phyloP scores from a whole-genome alignment of 1,139 yeast species.

The Casaregolazyma suthepensis region DNA sequence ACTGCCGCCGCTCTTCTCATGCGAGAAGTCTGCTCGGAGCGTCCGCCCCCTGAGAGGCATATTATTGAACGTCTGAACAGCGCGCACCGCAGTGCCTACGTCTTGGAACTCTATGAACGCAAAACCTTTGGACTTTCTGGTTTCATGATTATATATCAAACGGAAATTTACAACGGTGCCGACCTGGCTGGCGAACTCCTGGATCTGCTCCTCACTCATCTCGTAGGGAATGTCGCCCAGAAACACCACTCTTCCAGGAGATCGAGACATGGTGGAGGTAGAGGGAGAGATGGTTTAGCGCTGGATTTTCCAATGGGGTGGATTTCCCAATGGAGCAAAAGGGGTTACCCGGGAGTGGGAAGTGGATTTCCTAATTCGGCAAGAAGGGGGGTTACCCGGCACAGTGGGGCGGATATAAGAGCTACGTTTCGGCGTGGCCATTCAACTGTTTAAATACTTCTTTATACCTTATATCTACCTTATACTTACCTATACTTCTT shows the following conservation, averaged over 20 bases:
- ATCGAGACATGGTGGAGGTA: background rate
- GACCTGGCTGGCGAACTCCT: conserved; percentile 51
- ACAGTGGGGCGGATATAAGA: too few relatives aligned
- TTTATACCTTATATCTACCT: background rate
- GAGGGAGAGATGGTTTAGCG: background rate
- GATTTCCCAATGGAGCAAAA: background rate
- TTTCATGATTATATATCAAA: conserved; percentile 74
- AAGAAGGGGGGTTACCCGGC: background rate
- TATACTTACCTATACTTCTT: too few relatives aligned
- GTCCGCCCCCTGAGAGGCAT: conserved; percentile 64
- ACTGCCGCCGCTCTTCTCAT: conserved; percentile 18
- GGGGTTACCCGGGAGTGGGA: too few relatives aligned
- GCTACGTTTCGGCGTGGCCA: too few relatives aligned
- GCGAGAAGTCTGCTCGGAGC: conserved; percentile 60
- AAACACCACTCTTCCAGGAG: conserved; percentile 44
- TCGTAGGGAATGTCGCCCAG: conserved; percentile 67
- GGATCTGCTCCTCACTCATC: conserved; percentile 80
- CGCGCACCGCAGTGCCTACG: conserved; percentile 75
- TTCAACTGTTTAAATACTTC: too few relatives aligned
- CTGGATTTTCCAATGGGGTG: background rate
- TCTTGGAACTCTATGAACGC: conserved; percentile 76
- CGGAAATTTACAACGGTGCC: conserved; percentile 78
- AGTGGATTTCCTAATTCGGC: background rate
- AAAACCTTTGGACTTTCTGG: conserved; percentile 86
- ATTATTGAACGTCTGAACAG: conserved; percentile 79